Evolutionary conservation across 768 basidiomycete genomes (phyloP).

Genomic region (Suillus brevipes): DNA sequence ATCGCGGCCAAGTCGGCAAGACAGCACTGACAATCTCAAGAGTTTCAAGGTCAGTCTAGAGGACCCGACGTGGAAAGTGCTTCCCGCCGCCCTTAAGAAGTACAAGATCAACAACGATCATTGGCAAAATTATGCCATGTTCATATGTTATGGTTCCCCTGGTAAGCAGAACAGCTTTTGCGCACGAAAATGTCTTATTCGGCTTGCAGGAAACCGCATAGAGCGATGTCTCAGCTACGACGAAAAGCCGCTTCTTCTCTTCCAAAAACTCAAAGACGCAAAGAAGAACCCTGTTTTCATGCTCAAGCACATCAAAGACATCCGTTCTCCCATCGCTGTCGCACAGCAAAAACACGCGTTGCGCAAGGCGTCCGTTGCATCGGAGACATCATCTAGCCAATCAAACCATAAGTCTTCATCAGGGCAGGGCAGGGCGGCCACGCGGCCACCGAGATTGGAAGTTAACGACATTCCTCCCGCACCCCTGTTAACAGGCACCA

Average conservation of each 20-base stretch:
- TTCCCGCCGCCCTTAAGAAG: conserved; percentile 97
- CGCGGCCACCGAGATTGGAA: conserved; percentile 69
- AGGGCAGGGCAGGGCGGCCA: conserved; percentile 35
- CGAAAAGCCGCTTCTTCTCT: conserved; percentile 94
- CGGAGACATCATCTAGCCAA: conserved; percentile 25
- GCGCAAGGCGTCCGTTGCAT: conserved; percentile 64
- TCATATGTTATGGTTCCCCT: conserved; percentile 94
- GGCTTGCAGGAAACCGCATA: conserved; percentile 59
- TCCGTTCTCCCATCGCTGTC: conserved; percentile 94
- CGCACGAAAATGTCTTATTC: not conserved
- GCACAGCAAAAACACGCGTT: conserved; percentile 95
- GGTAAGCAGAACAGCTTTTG: conserved; percentile 47
- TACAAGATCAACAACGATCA: conserved; percentile 98
- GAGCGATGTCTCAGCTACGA: conserved; percentile 97
- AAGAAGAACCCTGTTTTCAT: conserved; percentile 99
- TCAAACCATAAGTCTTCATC: conserved; percentile 26
- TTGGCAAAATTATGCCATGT: conserved; percentile 99
- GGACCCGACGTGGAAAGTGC: conserved; percentile 97
- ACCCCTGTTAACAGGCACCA: conserved; percentile 56
- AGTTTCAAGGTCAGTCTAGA: conserved; percentile 97
- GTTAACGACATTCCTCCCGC: conserved; percentile 61
- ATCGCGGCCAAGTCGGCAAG: conserved; percentile 49
- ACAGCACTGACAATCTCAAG: conserved; percentile 76
- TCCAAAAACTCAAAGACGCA: conserved; percentile 95
- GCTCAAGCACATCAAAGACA: conserved; percentile 92